These are phyloP conservation scores for Cordyceps javanica DNA, from an alignment of 2,329 filamentous ascomycete species.

Conservation along the genomic window DNA sequence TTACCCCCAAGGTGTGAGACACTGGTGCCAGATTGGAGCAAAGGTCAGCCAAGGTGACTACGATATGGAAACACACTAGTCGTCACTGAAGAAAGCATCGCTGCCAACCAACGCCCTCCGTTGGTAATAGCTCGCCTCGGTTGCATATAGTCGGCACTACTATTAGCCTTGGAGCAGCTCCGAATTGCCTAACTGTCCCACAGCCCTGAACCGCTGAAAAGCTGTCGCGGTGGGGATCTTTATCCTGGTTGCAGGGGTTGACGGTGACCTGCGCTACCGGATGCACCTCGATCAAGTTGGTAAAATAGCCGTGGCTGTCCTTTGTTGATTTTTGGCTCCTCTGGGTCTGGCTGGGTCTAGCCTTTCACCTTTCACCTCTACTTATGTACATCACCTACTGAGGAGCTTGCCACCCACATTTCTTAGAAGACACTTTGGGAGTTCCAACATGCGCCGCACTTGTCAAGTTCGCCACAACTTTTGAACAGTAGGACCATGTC, in stretches of 20 bases:
- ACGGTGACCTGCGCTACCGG: slow-evolving; percentile 7
- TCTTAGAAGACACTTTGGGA: background rate
- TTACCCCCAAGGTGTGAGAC: background rate
- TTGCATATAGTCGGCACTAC: background rate
- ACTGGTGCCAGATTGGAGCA: background rate
- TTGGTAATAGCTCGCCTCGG: background rate
- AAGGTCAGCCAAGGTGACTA: slow-evolving; percentile 1
- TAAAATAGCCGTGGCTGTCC: background rate
- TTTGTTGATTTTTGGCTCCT: background rate
- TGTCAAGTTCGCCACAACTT: background rate
- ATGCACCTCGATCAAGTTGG: slow-evolving; percentile 11
- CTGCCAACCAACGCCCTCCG: background rate
- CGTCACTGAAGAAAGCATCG: background rate
- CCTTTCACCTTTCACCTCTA: too few species aligned
- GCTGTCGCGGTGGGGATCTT: background rate
- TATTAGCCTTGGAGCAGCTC: background rate
- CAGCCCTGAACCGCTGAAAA: background rate
- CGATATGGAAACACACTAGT: background rate
- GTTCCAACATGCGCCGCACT: too few species aligned
- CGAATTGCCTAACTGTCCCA: background rate
- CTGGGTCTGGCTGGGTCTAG: background rate
- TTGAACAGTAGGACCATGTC: background rate
- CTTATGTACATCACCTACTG: background rate
- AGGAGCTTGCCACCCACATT: background rate
- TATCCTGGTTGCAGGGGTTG: background rate